Conservation (phyloP, 2,329 filamentous ascomycete genomes). For the Talaromyces sp. region DNA sequence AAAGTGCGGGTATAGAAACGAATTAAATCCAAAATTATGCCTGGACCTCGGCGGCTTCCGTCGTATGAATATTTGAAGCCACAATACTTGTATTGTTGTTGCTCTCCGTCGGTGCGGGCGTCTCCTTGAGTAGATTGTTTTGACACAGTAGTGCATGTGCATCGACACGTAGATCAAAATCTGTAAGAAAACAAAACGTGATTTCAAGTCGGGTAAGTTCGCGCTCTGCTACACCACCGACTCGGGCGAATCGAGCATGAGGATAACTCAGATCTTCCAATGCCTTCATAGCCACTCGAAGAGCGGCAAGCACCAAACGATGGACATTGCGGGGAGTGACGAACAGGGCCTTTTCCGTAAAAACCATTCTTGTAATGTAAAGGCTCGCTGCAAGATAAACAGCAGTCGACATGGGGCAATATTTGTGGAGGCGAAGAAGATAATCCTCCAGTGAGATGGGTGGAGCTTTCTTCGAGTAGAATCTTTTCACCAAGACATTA, state of each 20-base stretch:
- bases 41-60: constrained; percentile 3
- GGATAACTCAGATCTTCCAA: constrained; percentile 89
- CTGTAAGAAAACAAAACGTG: constrained; percentile 80
- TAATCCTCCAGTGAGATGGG: constrained; percentile 82
- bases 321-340: constrained; percentile 84
- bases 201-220: constrained; percentile 86
- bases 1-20: constrained; percentile 3
- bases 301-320: constrained; percentile 74
- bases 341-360: constrained; percentile 72
- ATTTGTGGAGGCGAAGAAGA: constrained; percentile 78
- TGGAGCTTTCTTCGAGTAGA: constrained; percentile 85
- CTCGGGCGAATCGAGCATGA: constrained; percentile 76
- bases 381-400: constrained; percentile 87
- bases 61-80: not conserved
- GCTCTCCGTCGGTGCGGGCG: not conserved
- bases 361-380: constrained; percentile 80
- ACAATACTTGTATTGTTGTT: not conserved
- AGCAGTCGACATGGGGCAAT: constrained; percentile 88
- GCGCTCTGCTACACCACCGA: constrained; percentile 78
- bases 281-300: constrained; percentile 88
- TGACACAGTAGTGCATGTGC: constrained; percentile 54
- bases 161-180: constrained; percentile 72
- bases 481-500: constrained; percentile 82
- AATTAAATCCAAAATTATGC: not conserved
- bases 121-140: constrained; percentile 37